phyloP scores from a whole-genome alignment of 768 basidiomycete species.

The Mrakia blollopis region DNA sequence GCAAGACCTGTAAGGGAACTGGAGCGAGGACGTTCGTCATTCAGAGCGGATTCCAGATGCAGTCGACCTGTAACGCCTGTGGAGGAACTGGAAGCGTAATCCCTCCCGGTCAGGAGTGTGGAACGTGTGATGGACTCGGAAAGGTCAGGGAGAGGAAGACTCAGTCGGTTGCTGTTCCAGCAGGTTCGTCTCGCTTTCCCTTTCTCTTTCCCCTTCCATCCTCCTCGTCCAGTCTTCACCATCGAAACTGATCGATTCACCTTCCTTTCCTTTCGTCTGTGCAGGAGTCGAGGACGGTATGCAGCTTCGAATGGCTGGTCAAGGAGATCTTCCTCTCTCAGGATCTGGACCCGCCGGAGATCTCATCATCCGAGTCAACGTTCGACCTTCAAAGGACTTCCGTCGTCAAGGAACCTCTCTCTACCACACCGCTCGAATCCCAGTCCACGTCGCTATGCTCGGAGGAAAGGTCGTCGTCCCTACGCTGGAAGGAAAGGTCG shows the following conservation, averaged over 20 bases:
- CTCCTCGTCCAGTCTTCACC: neutral
- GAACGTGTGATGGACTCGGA: slow-evolving; percentile 76
- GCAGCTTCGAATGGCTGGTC: slow-evolving; percentile 28
- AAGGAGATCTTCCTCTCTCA: slow-evolving; percentile 65
- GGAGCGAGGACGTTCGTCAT: slow-evolving; percentile 85
- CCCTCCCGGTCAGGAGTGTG: slow-evolving; percentile 71
- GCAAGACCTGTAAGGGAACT: slow-evolving; percentile 73
- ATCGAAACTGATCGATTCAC: too few relatives aligned
- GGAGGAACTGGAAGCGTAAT: slow-evolving; percentile 73
- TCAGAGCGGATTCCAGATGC: slow-evolving; percentile 93
- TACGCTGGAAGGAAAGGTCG: slow-evolving; percentile 91
- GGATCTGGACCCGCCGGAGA: slow-evolving; percentile 77
- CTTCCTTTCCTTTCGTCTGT: neutral
- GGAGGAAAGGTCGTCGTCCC: slow-evolving; percentile 89
- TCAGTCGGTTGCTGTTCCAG: slow-evolving; percentile 75
- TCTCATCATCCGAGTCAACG: slow-evolving; percentile 77
- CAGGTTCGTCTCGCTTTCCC: slow-evolving; percentile 55
- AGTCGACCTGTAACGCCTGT: slow-evolving; percentile 79
- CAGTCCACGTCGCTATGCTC: slow-evolving; percentile 84
- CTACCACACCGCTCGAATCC: slow-evolving; percentile 82
- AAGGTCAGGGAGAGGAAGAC: slow-evolving; percentile 74
- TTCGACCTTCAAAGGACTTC: slow-evolving; percentile 77
- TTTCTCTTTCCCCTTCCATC: neutral
- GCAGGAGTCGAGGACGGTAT: slow-evolving; percentile 33
- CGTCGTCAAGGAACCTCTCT: slow-evolving; percentile 85